These are phyloP conservation scores for Colletotrichum sp. DNA, from an alignment of 2,329 filamentous ascomycete species.

Conservation along the genomic window DNA sequence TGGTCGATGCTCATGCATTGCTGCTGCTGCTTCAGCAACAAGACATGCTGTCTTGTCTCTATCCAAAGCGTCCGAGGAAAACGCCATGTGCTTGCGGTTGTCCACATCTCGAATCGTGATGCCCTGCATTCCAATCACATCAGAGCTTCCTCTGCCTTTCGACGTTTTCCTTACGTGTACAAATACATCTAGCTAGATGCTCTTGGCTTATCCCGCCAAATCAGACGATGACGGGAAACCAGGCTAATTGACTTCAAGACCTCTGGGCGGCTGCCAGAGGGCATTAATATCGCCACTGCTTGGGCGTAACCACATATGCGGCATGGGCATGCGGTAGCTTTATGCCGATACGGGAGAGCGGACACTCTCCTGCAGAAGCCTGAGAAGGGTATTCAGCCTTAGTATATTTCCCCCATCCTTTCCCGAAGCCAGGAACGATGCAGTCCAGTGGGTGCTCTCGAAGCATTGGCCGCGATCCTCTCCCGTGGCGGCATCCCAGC, in stretches of 20 bases:
- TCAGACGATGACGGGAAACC: accelerated
- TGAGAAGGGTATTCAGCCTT: neutral
- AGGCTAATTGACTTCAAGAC: neutral
- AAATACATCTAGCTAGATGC: neutral
- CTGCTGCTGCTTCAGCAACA: neutral
- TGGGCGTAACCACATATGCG: too few species aligned
- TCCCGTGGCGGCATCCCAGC: neutral
- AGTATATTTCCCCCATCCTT: neutral
- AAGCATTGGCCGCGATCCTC: neutral
- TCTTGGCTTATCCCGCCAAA: neutral
- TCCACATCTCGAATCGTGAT: neutral
- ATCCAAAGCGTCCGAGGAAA: neutral
- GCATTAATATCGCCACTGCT: too few species aligned
- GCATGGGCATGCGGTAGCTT: too few species aligned
- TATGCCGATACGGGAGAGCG: too few species aligned
- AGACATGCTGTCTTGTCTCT: neutral
- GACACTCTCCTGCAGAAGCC: neutral
- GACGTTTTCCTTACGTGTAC: neutral
- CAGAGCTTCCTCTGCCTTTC: neutral
- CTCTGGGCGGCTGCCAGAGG: too few species aligned
- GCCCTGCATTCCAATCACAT: accelerated
- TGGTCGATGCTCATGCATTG: neutral
- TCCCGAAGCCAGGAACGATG: neutral
- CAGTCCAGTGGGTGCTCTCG: too few species aligned
- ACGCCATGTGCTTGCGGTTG: neutral